Conservation (phyloP, 495 filamentous ascomycete species). For the Trichoderma gamsii region DNA sequence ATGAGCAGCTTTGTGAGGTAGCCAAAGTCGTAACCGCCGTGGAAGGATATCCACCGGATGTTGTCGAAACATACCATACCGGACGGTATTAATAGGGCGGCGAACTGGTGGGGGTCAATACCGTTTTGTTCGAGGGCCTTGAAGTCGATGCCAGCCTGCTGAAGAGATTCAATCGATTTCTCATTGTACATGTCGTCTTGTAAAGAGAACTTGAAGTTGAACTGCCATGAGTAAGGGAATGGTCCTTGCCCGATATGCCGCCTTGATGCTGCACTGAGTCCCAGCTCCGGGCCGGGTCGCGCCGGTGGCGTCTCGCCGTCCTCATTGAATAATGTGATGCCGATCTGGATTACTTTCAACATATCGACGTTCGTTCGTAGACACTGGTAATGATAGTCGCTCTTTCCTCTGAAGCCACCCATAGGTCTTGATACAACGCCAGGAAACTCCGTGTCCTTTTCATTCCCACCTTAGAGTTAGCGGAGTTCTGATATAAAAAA, state of each 20-base stretch:
- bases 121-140: conserved; percentile 71
- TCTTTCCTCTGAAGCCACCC: conserved; percentile 86
- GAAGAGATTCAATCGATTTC: conserved; percentile 81
- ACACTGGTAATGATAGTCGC: conserved; percentile 97
- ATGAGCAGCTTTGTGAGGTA: conserved; percentile 91
- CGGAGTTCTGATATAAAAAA: neutral
- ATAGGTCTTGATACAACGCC: conserved; percentile 93
- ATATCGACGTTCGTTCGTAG: conserved; percentile 95
- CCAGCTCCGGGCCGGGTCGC: conserved; percentile 54
- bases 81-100: conserved; percentile 80
- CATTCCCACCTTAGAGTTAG: neutral
- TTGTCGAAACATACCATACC: conserved; percentile 84
- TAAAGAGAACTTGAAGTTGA: conserved; percentile 95
- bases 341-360: conserved; percentile 93
- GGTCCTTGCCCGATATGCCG: conserved; percentile 50
- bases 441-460: conserved; percentile 93
- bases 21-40: conserved; percentile 98
- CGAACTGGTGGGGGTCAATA: conserved; percentile 88
- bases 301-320: conserved; percentile 79
- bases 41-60: conserved; percentile 93
- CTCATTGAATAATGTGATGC: conserved; percentile 82
- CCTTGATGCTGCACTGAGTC: conserved; percentile 33
- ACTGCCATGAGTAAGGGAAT: conserved; percentile 90
- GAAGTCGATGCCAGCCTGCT: conserved; percentile 85
- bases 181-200: conserved; percentile 95